Evolutionary conservation across 352 stramenopile species (phyloP).

Genomic region (Phytophthora citrophthora): DNA sequence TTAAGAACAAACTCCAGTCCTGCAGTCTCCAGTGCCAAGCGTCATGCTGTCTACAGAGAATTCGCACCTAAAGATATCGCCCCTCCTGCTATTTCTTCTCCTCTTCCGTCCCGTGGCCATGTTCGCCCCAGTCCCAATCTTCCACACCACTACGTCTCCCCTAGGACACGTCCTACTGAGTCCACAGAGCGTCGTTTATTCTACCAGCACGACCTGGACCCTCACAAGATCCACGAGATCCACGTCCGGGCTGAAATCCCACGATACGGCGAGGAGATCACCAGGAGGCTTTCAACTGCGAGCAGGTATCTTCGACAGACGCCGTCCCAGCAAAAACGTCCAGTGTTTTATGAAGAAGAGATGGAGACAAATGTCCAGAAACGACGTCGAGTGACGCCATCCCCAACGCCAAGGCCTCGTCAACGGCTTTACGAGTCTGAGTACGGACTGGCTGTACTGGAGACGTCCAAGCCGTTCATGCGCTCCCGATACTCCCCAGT

Average conservation of each 20-base stretch:
- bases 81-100: neutral
- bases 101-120: neutral
- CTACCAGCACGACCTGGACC: constrained; percentile 18
- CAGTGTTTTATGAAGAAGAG: constrained; percentile 9
- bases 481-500: neutral
- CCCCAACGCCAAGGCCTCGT: neutral
- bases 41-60: constrained; percentile 9
- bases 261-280: neutral
- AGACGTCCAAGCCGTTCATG: constrained; percentile 23
- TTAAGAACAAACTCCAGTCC: constrained; percentile 1
- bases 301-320: constrained; percentile 8
- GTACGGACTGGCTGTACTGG: constrained; percentile 18
- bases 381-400: constrained; percentile 17
- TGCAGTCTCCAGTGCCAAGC: constrained; percentile 9
- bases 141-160: too few species aligned
- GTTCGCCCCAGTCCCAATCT: constrained; percentile 3
- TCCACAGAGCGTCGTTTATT: constrained; percentile 11
- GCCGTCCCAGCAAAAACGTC: neutral
- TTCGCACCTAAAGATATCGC: neutral
- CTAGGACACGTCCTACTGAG: too few species aligned
- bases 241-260: constrained; percentile 15
- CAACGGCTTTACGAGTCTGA: constrained; percentile 20
- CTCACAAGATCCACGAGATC: constrained; percentile 24
- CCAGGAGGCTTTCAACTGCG: constrained; percentile 10
- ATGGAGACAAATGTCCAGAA: constrained; percentile 13